Base-by-base conservation (phyloP, 164 flowering plant genomes). In the Kalanchoe fedtschenkoi region DNA sequence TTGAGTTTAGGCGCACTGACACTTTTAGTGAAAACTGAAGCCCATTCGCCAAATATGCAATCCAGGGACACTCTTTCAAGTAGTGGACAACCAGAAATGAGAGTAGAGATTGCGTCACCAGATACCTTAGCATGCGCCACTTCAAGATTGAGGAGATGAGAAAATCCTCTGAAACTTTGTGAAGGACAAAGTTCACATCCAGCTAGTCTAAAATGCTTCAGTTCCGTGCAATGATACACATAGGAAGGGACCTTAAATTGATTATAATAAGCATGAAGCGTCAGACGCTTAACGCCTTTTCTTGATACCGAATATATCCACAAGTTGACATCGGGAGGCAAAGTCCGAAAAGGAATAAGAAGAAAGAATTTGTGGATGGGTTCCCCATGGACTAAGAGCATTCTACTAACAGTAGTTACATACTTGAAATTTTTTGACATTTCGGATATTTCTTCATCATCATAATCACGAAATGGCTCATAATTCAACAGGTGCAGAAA, bases 101-200 rank as follows among this genome's bases (percentile, higher is more conserved):
- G 6, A 17, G 15, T 33, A 2, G 8, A 16, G 17, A 58, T 4
- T 15, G 39, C 26, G 1, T 65, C 67, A 4, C 26, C 37, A 16
- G 33, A 46, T 29, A 71, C 13, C 0, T 1, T 15, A 24, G 55
- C 62, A 11, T 34, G 9, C 26, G 29, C 22, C 34, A 71, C 62
- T 1, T 60, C 53, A 30, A 71, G 71, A 22, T 42, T 59, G 26
- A 33, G 17, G n/a, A 71, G 60, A 24, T 37, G 61, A 34, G 56
- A 37, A 26, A 71, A 71, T 46, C 68, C 71, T 57, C 29, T 54
- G 42, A 71, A 71, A 37, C 32, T 61, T 1, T 38, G 65, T n/a
- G 60, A 63, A 37, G 57, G 60, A 1, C 44, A 62, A 21, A 64
- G 46, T 4, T 34, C 54, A 58, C 66, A 64, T 30, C 24, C 9